These are phyloP conservation scores for Annulohypoxylon maeteangense DNA, from an alignment of 495 filamentous ascomycete genomes.

Conservation along the genomic window DNA sequence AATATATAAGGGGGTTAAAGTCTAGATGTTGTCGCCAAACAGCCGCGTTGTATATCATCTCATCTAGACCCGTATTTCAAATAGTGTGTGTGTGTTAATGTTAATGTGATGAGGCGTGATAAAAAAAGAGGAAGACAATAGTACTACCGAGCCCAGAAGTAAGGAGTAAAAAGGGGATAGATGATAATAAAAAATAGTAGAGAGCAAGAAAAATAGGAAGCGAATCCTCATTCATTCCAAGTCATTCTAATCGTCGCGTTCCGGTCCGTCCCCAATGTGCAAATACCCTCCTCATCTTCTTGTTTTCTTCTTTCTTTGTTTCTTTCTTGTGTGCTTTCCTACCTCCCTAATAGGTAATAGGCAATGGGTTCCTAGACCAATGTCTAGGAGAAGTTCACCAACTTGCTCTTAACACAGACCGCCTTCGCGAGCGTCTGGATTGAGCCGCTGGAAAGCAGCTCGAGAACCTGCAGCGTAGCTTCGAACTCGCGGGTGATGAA, in stretches of 20 bases:
- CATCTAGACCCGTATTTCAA: constrained; percentile 2
- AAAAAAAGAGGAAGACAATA: background rate
- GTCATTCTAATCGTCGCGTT: constrained; percentile 16
- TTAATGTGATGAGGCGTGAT: background rate
- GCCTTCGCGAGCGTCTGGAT: constrained; percentile 61
- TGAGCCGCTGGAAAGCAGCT: constrained; percentile 60
- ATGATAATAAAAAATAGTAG: background rate
- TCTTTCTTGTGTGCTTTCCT: no score
- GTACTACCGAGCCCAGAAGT: background rate
- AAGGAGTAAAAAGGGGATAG: background rate
- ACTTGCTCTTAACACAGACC: constrained; percentile 63
- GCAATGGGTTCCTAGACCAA: background rate
- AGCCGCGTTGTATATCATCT: constrained; percentile 14
- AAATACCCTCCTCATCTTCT: background rate
- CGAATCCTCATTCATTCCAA: background rate
- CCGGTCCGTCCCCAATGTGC: background rate
- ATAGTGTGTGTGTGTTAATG: background rate
- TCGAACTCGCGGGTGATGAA: constrained; percentile 62
- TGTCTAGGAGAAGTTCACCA: constrained; percentile 47
- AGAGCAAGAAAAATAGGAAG: background rate
- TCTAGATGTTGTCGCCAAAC: constrained; percentile 16
- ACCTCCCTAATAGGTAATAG: background rate
- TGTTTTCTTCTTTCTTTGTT: no score
- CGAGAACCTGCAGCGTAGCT: constrained; percentile 65
- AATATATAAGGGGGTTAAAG: constrained; percentile 18